Percentiles rank a stretch among this genome's conserved stretches.
Conservation (phyloP, 2,329 filamentous ascomycete genomes). For the Trichoderma cornu-damae region DNA sequence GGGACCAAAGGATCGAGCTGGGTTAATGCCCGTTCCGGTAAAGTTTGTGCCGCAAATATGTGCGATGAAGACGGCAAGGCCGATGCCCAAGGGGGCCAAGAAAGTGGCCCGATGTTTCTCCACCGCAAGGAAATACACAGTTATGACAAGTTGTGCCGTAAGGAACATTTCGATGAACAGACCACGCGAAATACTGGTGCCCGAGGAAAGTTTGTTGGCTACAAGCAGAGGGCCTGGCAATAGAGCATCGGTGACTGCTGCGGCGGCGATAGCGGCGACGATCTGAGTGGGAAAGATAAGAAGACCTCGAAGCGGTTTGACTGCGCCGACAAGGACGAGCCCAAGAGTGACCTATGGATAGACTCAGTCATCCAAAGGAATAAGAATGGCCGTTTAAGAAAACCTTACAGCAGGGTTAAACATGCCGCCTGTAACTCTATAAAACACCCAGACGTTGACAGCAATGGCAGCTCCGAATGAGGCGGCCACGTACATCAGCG, state of each 20-base stretch:
- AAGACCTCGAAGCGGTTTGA: constrained; percentile 47
- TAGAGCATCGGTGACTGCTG: constrained; percentile 51
- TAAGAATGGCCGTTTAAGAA: background rate
- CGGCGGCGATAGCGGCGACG: constrained; percentile 53
- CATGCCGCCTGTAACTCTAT: constrained; percentile 47
- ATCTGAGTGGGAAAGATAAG: constrained; percentile 54
- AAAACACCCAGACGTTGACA: constrained; percentile 54
- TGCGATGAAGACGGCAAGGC: constrained; percentile 61
- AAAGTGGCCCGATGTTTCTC: constrained; percentile 71
- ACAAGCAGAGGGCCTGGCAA: constrained; percentile 55
- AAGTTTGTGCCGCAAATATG: constrained; percentile 43
- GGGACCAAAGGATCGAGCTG: constrained; percentile 47
- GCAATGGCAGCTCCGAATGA: constrained; percentile 47
- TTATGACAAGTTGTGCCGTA: constrained; percentile 58
- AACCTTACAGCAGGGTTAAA: constrained; percentile 46
- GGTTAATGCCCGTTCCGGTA: constrained; percentile 47
- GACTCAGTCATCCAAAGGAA: background rate
- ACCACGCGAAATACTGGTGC: constrained; percentile 50
- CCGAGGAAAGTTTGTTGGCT: constrained; percentile 49
- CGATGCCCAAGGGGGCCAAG: constrained; percentile 67
- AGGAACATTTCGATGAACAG: constrained; percentile 64
- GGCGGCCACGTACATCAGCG: constrained; percentile 46
- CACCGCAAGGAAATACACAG: constrained; percentile 64
- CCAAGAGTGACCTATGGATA: constrained; percentile 48
- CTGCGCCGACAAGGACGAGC: constrained; percentile 53